Percentiles rank a stretch among this genome's conserved stretches.
Evolutionary conservation across 2,329 filamentous ascomycete genomes (phyloP).

Genomic region (Penicillium fuscoglaucum): DNA sequence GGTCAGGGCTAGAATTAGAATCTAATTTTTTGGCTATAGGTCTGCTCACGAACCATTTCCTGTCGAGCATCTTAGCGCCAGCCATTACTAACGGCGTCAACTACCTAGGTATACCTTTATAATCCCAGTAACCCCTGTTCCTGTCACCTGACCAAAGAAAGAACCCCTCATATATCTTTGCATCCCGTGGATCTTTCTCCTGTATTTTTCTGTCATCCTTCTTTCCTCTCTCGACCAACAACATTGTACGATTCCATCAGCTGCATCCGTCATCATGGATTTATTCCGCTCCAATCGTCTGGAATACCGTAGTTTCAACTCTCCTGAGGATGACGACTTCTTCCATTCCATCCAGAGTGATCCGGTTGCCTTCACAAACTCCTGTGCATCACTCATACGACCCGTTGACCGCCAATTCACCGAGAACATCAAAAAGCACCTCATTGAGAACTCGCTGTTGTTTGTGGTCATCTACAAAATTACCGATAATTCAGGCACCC

Average conservation of each 20-base stretch:
- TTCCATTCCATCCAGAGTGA: neutral
- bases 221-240: neutral
- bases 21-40: too few species aligned
- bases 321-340: neutral
- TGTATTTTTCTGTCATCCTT: too few species aligned
- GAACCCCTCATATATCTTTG: too few species aligned
- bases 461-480: neutral
- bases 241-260: neutral
- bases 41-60: too few species aligned
- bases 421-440: neutral
- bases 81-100: too few species aligned
- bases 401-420: neutral
- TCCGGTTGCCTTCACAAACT: neutral
- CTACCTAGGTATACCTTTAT: too few species aligned
- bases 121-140: too few species aligned
- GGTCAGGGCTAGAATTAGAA: too few species aligned
- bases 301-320: neutral
- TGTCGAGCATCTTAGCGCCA: too few species aligned
- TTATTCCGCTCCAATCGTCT: neutral
- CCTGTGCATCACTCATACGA: neutral
- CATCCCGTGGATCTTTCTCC: too few species aligned
- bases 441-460: neutral
- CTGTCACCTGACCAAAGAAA: too few species aligned
- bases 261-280: neutral
- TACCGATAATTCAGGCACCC: neutral